Evolutionary conservation across 805 yeast genomes (phyloP).

Genomic region (Limtongia smithiae): DNA sequence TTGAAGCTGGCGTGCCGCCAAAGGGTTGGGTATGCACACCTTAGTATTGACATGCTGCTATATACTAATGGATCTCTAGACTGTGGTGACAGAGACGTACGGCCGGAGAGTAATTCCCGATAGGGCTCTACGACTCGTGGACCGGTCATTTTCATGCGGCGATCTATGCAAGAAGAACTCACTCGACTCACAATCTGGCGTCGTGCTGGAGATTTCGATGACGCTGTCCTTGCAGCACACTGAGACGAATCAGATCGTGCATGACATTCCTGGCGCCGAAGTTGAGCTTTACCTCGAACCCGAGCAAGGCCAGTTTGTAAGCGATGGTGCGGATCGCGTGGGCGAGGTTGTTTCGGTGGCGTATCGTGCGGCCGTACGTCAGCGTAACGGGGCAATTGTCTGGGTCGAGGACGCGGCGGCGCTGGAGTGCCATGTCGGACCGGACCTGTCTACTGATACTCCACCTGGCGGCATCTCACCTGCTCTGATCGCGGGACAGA

Average conservation of each 20-base stretch:
- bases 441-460: conserved; percentile 5
- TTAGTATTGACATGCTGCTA: neutral
- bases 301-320: conserved; percentile 23
- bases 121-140: conserved; percentile 22
- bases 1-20: conserved; percentile 21
- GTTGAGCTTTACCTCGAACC: conserved; percentile 19
- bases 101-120: conserved; percentile 24
- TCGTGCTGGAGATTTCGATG: conserved; percentile 16
- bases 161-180: conserved; percentile 20
- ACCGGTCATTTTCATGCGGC: conserved; percentile 24
- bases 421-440: conserved; percentile 6
- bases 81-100: conserved; percentile 18
- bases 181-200: conserved; percentile 21
- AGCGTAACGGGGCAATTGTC: conserved; percentile 17
- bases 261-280: conserved; percentile 17
- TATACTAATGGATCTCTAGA: conserved; percentile 4
- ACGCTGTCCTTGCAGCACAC: conserved; percentile 26
- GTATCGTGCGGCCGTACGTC: conserved; percentile 11
- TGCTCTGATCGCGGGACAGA: conserved; percentile 12
- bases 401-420: conserved; percentile 20
- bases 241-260: conserved; percentile 19
- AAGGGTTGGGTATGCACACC: conserved; percentile 23
- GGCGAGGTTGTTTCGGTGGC: conserved; percentile 16
- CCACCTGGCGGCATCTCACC: conserved; percentile 27
- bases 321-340: conserved; percentile 14